Base-by-base conservation (phyloP, 805 yeast species). In the Limtongia smithiae region DNA sequence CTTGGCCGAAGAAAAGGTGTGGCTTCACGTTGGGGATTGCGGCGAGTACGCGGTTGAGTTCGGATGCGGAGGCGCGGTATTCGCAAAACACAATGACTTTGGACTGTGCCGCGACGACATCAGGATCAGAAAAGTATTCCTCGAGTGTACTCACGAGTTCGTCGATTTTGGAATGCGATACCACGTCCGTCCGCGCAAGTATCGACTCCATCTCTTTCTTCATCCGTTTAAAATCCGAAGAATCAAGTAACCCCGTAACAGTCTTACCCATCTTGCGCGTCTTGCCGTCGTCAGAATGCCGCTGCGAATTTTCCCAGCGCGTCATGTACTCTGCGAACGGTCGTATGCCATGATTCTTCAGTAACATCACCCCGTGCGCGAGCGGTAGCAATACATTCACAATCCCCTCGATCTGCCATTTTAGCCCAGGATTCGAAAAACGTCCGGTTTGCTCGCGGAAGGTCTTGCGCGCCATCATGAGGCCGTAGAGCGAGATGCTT, bases 1-100 rank as follows among this genome's bases (percentile, higher is more conserved):
- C 77, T 64, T 93, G 99, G 0, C 99, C 99, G 55, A 93, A 87
- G 63, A 93, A 93, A 21, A 91, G 79, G 64, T 87, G 95, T 0
- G 97, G 86, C 42, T 77, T 76, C 20, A 63, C 63, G 78, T 67
- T 22, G 44, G 59, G 35, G 54, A 69, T 25, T 53, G 67, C 34
- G 61, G 40, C 81, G 68, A 45, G 69, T 7, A 75, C 76, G 55
- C 80, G 81, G 1, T 86, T 87, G 38, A 93, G 83, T 55, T 90
- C 97, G 35, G 86, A 69, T 0, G 97, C 98, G 3, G 96, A 83
- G 55, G 87, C 94, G 64, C 99, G 76, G 51, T 80, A 77, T 63
- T 90, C 96, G 0, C 95, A 85, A 65, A 93, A 93, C 0, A 93
- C 75, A 37, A 93, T 94, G 2, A 83, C 93, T 56, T 86, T 77